A percentile compares a stretch with the other conserved stretches of the same genome.
phyloP scores from a whole-genome alignment of 805 yeast species.

The Candida ulmi region DNA sequence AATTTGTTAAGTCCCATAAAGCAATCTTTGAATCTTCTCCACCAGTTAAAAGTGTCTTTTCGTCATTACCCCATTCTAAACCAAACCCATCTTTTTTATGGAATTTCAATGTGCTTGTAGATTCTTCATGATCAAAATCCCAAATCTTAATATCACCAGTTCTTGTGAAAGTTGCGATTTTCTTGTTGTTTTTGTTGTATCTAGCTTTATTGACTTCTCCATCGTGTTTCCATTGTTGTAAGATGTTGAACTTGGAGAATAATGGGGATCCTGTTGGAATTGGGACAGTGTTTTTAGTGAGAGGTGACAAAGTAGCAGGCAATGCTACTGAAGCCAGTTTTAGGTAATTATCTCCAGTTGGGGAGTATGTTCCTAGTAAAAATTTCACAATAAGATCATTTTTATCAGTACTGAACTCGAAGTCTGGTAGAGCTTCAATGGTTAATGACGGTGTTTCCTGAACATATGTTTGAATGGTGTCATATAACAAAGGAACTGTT shows the following conservation, averaged over 20 bases:
- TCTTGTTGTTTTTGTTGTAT: conserved; percentile 28
- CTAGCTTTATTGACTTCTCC: conserved; percentile 60
- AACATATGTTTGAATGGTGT: conserved; percentile 55
- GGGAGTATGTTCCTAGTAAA: conserved; percentile 40
- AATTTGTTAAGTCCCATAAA: conserved; percentile 52
- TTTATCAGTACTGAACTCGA: conserved; percentile 17
- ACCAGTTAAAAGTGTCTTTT: conserved; percentile 50
- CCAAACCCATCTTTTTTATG: conserved; percentile 69
- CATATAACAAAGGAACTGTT: conserved; percentile 72
- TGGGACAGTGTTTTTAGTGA: conserved; percentile 18
- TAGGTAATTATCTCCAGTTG: conserved; percentile 36
- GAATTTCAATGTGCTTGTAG: conserved; percentile 33
- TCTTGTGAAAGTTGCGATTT: conserved; percentile 21
- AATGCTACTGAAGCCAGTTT: conserved; percentile 31
- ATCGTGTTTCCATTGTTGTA: conserved; percentile 45
- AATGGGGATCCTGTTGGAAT: conserved; percentile 25
- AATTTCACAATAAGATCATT: conserved; percentile 33
- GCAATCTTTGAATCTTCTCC: conserved; percentile 65
- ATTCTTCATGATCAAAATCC: conserved; percentile 22
- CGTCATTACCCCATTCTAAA: conserved; percentile 57
- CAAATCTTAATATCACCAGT: conserved; percentile 45
- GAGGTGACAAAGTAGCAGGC: conserved; percentile 43
- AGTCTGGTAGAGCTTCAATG: conserved; percentile 48
- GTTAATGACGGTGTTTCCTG: conserved; percentile 54
- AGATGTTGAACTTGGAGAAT: conserved; percentile 33